These are phyloP conservation scores for Pseudofabraea citricarpa DNA, from an alignment of 2,329 filamentous ascomycete species.

Conservation along the genomic window DNA sequence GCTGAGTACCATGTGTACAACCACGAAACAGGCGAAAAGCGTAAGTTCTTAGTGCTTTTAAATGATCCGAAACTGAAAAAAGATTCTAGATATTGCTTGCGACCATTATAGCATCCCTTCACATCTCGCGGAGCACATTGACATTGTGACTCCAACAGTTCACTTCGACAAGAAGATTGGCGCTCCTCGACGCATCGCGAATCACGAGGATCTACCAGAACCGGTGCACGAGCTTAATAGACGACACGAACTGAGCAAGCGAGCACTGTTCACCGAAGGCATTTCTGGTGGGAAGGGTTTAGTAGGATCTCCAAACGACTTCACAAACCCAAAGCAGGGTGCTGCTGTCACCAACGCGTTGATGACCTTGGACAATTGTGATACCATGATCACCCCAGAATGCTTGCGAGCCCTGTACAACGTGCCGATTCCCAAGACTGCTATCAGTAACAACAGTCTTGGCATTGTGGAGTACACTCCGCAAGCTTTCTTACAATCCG, in stretches of 20 bases:
- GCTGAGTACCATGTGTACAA: constrained; percentile 47
- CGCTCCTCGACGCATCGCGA: constrained; percentile 16
- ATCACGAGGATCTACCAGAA: constrained; percentile 34
- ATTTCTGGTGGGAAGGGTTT: constrained; percentile 8
- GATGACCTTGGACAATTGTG: constrained; percentile 35
- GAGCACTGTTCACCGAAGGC: constrained; percentile 1
- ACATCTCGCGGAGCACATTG: constrained; percentile 24
- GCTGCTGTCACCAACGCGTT: constrained; percentile 17
- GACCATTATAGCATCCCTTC: constrained; percentile 24
- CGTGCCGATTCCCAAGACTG: constrained; percentile 34
- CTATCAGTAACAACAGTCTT: constrained; percentile 39
- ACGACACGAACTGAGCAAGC: constrained; percentile 1
- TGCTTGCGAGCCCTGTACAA: constrained; percentile 50
- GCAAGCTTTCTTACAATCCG: constrained; percentile 46
- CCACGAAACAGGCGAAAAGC: constrained; percentile 41
- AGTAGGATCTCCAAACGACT: constrained; percentile 24
- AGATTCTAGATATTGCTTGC: constrained; percentile 22
- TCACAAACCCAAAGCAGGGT: constrained; percentile 21
- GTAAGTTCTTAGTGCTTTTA: background rate
- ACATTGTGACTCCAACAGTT: constrained; percentile 27
- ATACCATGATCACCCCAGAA: constrained; percentile 49
- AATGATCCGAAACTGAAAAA: background rate
- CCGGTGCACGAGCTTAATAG: constrained; percentile 15
- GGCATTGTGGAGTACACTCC: constrained; percentile 51
- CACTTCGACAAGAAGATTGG: constrained; percentile 25